These are phyloP conservation scores for Nicotiana undulata DNA, from an alignment of 257 asterid species.

Conservation along the genomic window DNA sequence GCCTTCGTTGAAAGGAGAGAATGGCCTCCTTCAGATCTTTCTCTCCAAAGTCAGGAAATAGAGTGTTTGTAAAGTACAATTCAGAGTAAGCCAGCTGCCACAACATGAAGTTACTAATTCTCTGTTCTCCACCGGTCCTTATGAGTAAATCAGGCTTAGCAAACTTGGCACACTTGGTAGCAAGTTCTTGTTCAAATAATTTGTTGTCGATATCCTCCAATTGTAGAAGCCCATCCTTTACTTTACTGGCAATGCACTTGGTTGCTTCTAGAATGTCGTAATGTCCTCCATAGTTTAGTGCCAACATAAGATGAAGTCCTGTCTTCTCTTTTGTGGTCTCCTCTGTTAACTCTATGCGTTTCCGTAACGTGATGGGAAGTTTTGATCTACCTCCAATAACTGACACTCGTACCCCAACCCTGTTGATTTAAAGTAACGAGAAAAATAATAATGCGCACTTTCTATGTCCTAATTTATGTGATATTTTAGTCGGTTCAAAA, in stretches of 20 bases:
- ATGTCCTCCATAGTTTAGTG: slow-evolving; percentile 1
- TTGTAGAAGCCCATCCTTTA: background rate
- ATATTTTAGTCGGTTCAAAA: no score
- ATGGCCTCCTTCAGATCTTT: slow-evolving; percentile 12
- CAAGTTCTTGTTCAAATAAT: background rate
- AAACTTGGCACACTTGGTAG: background rate
- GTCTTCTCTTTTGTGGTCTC: background rate
- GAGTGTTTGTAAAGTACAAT: background rate
- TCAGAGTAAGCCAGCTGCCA: slow-evolving; percentile 11
- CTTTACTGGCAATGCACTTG: background rate
- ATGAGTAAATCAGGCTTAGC: slow-evolving; percentile 1
- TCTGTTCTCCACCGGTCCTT: background rate
- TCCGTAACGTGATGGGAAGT: no score
- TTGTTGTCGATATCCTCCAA: background rate
- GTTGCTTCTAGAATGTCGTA: background rate
- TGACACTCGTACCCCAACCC: no score
- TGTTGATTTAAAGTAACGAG: no score
- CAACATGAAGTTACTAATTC: background rate
- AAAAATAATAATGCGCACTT: no score
- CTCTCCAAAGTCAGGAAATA: background rate
- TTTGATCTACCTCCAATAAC: no score
- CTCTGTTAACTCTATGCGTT: no score
- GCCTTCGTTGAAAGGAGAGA: background rate
- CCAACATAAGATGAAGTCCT: background rate
- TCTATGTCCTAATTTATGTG: no score